Conservation (phyloP, 2,329 filamentous ascomycete genomes). For the Claviceps fusiformis region DNA sequence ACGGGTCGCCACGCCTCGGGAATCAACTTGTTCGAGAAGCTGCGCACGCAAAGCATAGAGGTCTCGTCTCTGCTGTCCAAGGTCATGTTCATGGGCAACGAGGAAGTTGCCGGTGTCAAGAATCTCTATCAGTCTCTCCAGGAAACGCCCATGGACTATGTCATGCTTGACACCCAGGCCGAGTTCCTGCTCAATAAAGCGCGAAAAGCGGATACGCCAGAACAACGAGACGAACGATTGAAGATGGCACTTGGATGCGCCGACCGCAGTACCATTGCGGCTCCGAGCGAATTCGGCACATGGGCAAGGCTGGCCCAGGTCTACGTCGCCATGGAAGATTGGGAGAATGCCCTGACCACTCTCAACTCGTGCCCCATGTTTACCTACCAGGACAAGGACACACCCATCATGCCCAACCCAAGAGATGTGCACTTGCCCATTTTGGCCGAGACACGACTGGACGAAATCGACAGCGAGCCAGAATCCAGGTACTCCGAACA, state of each 20-base stretch:
- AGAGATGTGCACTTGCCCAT: conserved; percentile 78
- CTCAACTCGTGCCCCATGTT: conserved; percentile 99
- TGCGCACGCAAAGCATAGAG: conserved; percentile 79
- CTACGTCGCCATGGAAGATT: conserved; percentile 87
- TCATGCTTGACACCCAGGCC: conserved; percentile 87
- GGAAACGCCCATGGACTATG: conserved; percentile 93
- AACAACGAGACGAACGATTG: conserved; percentile 51
- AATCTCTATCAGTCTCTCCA: conserved; percentile 79
- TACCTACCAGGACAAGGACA: conserved; percentile 97
- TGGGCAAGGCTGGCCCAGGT: conserved; percentile 91
- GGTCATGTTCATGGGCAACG: conserved; percentile 86
- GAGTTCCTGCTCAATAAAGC: conserved; percentile 85
- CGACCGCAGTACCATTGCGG: conserved; percentile 86
- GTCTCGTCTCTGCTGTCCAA: conserved; percentile 86
- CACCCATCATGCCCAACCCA: conserved; percentile 86
- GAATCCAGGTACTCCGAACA: conserved; percentile 70
- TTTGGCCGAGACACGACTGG: conserved; percentile 74
- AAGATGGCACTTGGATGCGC: conserved; percentile 85
- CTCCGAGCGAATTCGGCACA: conserved; percentile 91
- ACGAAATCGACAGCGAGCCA: conserved; percentile 90
- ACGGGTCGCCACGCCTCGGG: conserved; percentile 89
- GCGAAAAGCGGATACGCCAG: conserved; percentile 35
- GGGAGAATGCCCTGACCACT: conserved; percentile 89
- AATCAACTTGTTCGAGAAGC: conserved; percentile 95
- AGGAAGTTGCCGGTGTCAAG: conserved; percentile 90